phyloP scores from a whole-genome alignment of 108 stramenopile genomes.

The Pseudonitzschia pungens region DNA sequence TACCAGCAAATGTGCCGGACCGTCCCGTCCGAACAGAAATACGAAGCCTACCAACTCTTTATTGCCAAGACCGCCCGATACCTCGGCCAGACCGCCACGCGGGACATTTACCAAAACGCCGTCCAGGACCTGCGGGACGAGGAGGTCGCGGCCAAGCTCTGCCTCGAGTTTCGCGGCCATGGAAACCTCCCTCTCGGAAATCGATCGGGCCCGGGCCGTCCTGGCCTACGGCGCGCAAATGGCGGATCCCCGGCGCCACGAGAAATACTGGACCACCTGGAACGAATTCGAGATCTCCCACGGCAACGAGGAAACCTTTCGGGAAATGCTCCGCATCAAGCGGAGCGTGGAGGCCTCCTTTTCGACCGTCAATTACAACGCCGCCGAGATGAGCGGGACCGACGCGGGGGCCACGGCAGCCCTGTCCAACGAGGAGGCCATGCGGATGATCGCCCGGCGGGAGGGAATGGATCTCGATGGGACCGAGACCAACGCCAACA shows the following conservation, averaged over 20 bases:
- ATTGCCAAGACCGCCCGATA: conserved; percentile 88
- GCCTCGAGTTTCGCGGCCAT: conserved; percentile 91
- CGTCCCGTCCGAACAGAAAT: conserved; percentile 83
- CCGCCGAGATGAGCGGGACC: conserved; percentile 72
- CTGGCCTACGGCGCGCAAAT: conserved; percentile 92
- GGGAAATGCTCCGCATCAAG: conserved; percentile 95
- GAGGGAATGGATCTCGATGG: conserved; percentile 64
- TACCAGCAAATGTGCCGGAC: conserved; percentile 85
- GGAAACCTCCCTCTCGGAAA: conserved; percentile 92
- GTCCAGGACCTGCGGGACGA: conserved; percentile 83
- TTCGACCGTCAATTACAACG: conserved; percentile 91
- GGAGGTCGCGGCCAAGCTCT: conserved; percentile 77
- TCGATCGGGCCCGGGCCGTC: conserved; percentile 93
- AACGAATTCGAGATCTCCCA: conserved; percentile 96
- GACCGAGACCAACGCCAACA: no score
- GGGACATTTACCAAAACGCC: conserved; percentile 92
- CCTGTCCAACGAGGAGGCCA: conserved; percentile 81
- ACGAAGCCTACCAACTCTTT: conserved; percentile 86
- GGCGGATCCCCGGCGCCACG: conserved; percentile 88
- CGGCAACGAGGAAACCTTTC: conserved; percentile 98
- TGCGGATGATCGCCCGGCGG: conserved; percentile 76
- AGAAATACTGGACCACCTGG: conserved; percentile 93
- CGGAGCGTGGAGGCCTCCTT: conserved; percentile 92
- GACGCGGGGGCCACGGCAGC: conserved; percentile 41
- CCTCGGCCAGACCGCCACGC: conserved; percentile 86